A percentile compares a stretch with the other conserved stretches of the same genome.
phyloP scores from a whole-genome alignment of 2,329 filamentous ascomycete species.

The Neopestalotiopsis sp. region DNA sequence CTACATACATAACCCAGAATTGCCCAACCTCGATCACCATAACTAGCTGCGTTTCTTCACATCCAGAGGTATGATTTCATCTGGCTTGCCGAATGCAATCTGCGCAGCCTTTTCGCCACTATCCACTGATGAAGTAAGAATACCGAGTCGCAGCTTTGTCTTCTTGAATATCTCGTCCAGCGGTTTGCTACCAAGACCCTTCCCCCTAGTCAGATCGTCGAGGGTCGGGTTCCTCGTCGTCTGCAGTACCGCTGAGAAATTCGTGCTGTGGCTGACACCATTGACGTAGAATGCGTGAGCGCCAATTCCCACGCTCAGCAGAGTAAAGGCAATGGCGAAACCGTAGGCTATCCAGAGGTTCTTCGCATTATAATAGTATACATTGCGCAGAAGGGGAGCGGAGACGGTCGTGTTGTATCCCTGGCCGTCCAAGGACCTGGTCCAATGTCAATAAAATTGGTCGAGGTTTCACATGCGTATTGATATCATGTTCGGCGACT shows the following conservation, averaged over 20 bases:
- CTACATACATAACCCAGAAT: too few relatives aligned
- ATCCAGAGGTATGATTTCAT: not conserved
- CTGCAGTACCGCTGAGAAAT: not conserved
- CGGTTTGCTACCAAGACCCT: not conserved
- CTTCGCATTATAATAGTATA: not conserved
- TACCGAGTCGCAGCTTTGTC: not conserved
- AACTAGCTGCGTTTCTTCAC: not conserved
- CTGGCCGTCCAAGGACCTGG: not conserved
- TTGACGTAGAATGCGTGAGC: not conserved
- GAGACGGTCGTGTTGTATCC: not conserved
- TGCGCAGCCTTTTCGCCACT: not conserved
- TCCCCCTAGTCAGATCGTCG: not conserved
- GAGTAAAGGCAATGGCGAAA: not conserved
- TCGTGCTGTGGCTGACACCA: not conserved
- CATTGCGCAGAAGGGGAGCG: not conserved
- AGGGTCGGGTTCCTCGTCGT: not conserved
- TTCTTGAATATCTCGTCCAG: not conserved
- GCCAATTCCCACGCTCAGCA: not conserved
- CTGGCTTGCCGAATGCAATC: not conserved
- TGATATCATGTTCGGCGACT: not conserved
- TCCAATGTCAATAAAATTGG: not conserved
- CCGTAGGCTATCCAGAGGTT: not conserved
- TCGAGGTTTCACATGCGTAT: not conserved
- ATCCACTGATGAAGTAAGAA: not conserved
- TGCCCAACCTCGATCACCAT: too few relatives aligned